Evolutionary conservation across 352 stramenopile species (phyloP), one percentile per base, ranked within the genome.

Genomic region (Globisporangium paddicum): DNA sequence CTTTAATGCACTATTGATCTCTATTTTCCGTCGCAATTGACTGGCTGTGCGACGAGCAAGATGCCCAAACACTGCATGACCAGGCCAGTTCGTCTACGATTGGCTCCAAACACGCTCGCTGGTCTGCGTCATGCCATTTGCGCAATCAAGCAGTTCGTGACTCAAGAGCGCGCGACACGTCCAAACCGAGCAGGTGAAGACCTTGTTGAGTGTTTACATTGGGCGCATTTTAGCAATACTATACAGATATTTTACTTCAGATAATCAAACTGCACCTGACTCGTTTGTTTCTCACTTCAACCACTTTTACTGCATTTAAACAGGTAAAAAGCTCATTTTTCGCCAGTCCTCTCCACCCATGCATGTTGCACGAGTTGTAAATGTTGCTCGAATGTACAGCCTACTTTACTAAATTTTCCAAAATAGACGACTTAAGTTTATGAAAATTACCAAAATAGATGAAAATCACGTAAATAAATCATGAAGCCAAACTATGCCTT

Each of bases 121-220:
- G 44, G 13, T 42, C 14, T 42, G 37, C 26, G 44, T 49, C 42
- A 30, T 11, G 13, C n/a, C 19, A 48, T 48, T 48, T 50, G 44
- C 44, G 44, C 44, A 50, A 50, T 35, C 44, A 28, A 21, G 5
- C 10, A 34, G 21, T n/a, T n/a, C 5, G 5, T 9, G 23, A 4
- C 23, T 21, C 42, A 50, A 14, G 30, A n/a, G n/a, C n/a, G n/a
- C n/a, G 19, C 4, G 13, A 13, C 16, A 34, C 44, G 44, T 50
- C 37, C 21, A 50, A 30, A 38, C 25, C 28, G n/a, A 55, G 13
- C 42, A 46, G 13, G 44, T 53, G 55, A 47, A 46, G 55, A 44
- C 25, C n/a, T n/a, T n/a, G n/a, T n/a, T n/a, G n/a, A n/a, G n/a
- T n/a, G n/a, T n/a, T n/a, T n/a, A n/a, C n/a, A n/a, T n/a, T n/a